phyloP scores from a whole-genome alignment of 345 rosid genomes.

The Gossypium arboreum region DNA sequence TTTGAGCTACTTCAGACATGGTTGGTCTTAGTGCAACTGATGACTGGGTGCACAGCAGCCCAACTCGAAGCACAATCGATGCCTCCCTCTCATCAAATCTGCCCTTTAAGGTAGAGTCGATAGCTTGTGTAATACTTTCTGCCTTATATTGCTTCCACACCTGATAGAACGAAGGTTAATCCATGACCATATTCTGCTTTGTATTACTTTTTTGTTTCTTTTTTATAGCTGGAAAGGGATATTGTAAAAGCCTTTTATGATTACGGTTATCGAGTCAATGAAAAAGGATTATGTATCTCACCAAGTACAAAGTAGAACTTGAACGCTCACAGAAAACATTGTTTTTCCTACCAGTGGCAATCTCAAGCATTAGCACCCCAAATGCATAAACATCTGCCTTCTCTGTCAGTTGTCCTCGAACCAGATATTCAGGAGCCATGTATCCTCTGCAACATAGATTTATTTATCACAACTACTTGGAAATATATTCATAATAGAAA shows the following conservation, averaged over 20 bases:
- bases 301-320: constrained; percentile 7
- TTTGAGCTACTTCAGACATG: constrained; percentile 35
- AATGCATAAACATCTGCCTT: constrained; percentile 55
- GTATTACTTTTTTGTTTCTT: too few relatives aligned
- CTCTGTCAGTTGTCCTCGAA: constrained; percentile 47
- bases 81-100: constrained; percentile 23
- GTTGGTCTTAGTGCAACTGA: constrained; percentile 40
- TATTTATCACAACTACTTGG: too few relatives aligned
- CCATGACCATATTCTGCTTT: background rate
- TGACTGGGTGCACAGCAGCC: constrained; percentile 47
- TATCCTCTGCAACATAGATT: constrained; percentile 38
- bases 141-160: constrained; percentile 43
- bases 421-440: constrained; percentile 57
- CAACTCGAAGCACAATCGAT: constrained; percentile 38
- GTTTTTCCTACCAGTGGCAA: constrained; percentile 37
- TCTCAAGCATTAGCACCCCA: constrained; percentile 46
- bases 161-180: constrained; percentile 20
- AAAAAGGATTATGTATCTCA: background rate
- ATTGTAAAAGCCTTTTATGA: too few relatives aligned
- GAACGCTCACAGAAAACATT: constrained; percentile 22
- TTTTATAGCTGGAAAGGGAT: too few relatives aligned
- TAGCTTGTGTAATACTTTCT: constrained; percentile 32
- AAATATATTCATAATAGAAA: too few relatives aligned
- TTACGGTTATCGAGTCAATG: too few relatives aligned
- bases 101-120: constrained; percentile 24